Base-by-base conservation (phyloP, 805 yeast genomes). In the Phaffomyces thermotolerans region DNA sequence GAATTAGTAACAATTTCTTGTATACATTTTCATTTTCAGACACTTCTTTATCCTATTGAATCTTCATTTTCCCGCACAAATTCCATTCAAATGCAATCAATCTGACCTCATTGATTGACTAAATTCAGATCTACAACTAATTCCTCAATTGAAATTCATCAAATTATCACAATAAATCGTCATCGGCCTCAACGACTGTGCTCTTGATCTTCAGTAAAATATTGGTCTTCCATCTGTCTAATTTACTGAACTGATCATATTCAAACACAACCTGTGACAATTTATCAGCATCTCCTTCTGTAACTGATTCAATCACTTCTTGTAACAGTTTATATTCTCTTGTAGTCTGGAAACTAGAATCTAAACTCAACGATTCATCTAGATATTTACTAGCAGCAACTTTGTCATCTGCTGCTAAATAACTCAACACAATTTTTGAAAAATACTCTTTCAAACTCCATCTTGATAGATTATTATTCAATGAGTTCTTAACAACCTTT, bases 361-460 rank as follows among this genome's bases (percentile, higher is more conserved):
- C 97, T 71, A 90, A 80, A 32, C 72, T 76, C 12, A 69, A 59
- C 46, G 79, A 84, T 47, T 76, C 75, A 27, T 76, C 78, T 41
- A 85, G 62, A 32, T 87, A 75, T 56, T 84, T 82, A 42, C 76
- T 74, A 0, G 95, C 96, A 40, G 95, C 95, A 31, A 95, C 90
- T 33, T 77, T 70, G 63, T 93, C 99, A 51, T 79, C 88, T 45
- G 79, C 78, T 30, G 97, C 95, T 51, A 93, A 69, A 41, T 83
- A 77, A 60, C 96, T 87, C 44, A 93, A 70, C 24, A 86, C 80
- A 42, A 85, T 80, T 68, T 89, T 89, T 58, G 87, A 70, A 56
- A 85, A 89, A 63, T 91, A 88, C 45, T 93, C 99, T 64, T 93
- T 93, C 58, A 93, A 71, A 41, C 88, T 81, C 97, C 97, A 93